These are phyloP conservation scores for Sarocladium kiliense DNA, from an alignment of 2,329 filamentous ascomycete species.

Conservation along the genomic window DNA sequence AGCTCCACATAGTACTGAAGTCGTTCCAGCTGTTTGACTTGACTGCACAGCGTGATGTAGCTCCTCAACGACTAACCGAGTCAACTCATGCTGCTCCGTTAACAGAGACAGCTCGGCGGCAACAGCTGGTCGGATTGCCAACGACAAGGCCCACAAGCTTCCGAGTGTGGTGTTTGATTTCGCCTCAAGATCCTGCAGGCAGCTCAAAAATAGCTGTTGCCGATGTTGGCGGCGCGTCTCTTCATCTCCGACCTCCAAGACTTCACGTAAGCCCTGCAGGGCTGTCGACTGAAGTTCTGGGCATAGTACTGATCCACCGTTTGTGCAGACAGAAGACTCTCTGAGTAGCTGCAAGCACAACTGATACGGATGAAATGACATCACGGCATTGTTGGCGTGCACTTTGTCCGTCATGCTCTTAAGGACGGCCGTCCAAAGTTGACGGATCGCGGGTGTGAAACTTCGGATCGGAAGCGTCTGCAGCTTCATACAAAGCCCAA, in stretches of 20 bases:
- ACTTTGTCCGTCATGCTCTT: slow-evolving; percentile 40
- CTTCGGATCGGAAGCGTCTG: slow-evolving; percentile 55
- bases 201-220: slow-evolving; percentile 58
- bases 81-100: slow-evolving; percentile 55
- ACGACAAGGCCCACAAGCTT: slow-evolving; percentile 61
- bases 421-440: slow-evolving; percentile 56
- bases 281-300: slow-evolving; percentile 61
- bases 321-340: slow-evolving; percentile 57
- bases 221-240: slow-evolving; percentile 39
- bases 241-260: slow-evolving; percentile 54
- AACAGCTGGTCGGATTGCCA: slow-evolving; percentile 41
- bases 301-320: slow-evolving; percentile 50
- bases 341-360: slow-evolving; percentile 63
- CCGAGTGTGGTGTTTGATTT: slow-evolving; percentile 63
- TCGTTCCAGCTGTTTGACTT: slow-evolving; percentile 22
- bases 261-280: slow-evolving; percentile 50
- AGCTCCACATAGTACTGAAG: slow-evolving; percentile 39
- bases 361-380: slow-evolving; percentile 40
- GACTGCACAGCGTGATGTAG: slow-evolving; percentile 49
- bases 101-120: slow-evolving; percentile 51
- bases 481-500: slow-evolving; percentile 69
- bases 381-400: slow-evolving; percentile 25
- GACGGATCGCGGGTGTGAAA: slow-evolving; percentile 57
- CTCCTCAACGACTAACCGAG: slow-evolving; percentile 58
- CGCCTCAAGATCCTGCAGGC: slow-evolving; percentile 61